These are phyloP conservation scores for Exophiala sideris DNA, from an alignment of 2,329 filamentous ascomycete species.

Conservation along the genomic window DNA sequence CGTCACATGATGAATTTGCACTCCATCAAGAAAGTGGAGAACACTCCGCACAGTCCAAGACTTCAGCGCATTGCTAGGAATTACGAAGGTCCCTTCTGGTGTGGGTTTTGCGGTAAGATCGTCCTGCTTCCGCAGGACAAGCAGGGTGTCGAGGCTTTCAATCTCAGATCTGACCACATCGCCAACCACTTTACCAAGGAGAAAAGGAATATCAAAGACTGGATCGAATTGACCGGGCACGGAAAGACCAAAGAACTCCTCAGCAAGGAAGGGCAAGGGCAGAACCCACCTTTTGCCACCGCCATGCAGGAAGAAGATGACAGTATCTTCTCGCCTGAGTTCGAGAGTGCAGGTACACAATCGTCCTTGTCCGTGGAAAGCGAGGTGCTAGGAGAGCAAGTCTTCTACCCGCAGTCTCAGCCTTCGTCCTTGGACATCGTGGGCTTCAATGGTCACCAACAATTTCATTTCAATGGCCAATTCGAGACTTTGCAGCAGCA, in stretches of 20 bases:
- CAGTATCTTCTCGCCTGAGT: neutral
- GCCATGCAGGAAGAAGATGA: constrained; percentile 1
- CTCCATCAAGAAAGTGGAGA: constrained; percentile 12
- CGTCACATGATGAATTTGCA: constrained; percentile 44
- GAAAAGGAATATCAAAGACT: constrained; percentile 10
- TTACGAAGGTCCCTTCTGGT: constrained; percentile 72
- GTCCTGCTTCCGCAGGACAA: constrained; percentile 47
- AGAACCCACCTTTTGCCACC: neutral
- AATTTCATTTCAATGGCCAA: too few species aligned
- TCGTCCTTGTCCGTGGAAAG: constrained; percentile 4
- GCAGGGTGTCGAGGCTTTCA: constrained; percentile 55
- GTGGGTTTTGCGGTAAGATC: constrained; percentile 69
- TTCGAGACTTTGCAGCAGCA: too few species aligned
- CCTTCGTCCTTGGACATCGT: neutral
- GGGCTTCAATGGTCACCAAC: too few species aligned
- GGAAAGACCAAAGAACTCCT: constrained; percentile 8
- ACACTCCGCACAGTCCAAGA: constrained; percentile 39
- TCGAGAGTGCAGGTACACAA: neutral
- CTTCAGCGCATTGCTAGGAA: constrained; percentile 62
- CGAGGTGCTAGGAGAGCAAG: neutral
- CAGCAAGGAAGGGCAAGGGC: neutral
- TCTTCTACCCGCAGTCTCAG: neutral
- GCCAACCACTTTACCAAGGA: constrained; percentile 52
- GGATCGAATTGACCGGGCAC: constrained; percentile 21
- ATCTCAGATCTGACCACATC: constrained; percentile 68